Evolutionary conservation across 371 early-diverging fungal genomes (phyloP), one percentile per base, ranked within the genome.

Genomic region (Apophysomyces elegans): DNA sequence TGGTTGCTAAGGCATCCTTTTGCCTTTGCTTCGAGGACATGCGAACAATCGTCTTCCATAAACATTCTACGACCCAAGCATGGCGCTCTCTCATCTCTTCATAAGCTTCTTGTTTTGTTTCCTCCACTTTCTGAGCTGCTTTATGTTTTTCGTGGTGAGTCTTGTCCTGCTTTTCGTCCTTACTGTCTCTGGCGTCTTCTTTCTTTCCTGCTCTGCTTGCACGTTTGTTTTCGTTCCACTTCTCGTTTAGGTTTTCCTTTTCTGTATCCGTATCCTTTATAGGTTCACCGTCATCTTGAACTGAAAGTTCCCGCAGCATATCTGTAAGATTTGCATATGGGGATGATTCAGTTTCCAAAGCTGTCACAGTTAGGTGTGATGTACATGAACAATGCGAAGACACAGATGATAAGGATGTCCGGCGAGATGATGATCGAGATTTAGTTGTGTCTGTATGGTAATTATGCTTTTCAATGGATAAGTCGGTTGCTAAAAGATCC

Each of bases 281-380:
- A 18, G 14, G 35, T 7, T 60, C 58, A 1, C 38, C 45, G 12
- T 18, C 41, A 21, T 67, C 59, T 26, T 50, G 46, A 9, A 54
- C 35, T 7, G 57, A 46, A 13, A 63, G 56, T 12, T 57, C 61
- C 7, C 35, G 59, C 9, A 71, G 43, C 21, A 60, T 35, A 5
- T 65, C 64, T 16, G 58, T 46, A 16, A 74, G 36, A 43, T 56
- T 50, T 0, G 73, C 73, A 61, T 73, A 73, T 21, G 73, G 73
- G 14, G 72, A 72, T 13, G 61, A 8, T 7, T 37, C 47, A 21
- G 14, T 61, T 59, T 32, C 56, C 35, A 44, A 45, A 41, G 41
- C 50, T 43, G 26, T 68, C 58, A 36, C 60, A 12, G 38, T 39
- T 32, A n/a, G 44, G 45, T 38, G 41, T 44, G 18, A 58, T 7